Percentiles rank a stretch among this genome's conserved stretches.
Evolutionary conservation across 306 rosid species (phyloP).

Genomic region (Acacia melanoxylon): DNA sequence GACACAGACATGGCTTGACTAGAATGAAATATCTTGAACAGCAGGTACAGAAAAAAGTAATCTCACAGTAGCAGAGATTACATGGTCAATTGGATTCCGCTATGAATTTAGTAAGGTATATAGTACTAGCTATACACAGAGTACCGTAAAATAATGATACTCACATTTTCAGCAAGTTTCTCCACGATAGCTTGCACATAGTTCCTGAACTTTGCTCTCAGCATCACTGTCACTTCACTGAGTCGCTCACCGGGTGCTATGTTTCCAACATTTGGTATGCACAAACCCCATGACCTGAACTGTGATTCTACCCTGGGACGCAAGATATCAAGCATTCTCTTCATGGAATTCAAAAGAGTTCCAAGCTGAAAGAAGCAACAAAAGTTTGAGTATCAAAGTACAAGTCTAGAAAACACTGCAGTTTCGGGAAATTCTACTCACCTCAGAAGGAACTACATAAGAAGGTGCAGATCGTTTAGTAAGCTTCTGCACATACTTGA

Average conservation of each 20-base stretch:
- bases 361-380: conserved; percentile 69
- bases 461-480: conserved; percentile 69
- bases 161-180: conserved; percentile 84
- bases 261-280: conserved; percentile 84
- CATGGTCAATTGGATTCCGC: neutral
- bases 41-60: neutral
- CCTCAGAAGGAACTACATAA: conserved; percentile 88
- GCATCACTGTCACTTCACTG: conserved; percentile 97
- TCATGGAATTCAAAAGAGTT: conserved; percentile 78
- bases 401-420: conserved; percentile 5
- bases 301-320: conserved; percentile 90
- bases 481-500: conserved; percentile 94
- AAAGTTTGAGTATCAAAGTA: conserved; percentile 17
- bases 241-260: conserved; percentile 92
- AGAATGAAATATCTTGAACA: conserved; percentile 8
- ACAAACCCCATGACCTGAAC: conserved; percentile 91
- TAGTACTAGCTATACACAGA: neutral
- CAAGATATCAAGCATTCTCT: conserved; percentile 86
- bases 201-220: conserved; percentile 91
- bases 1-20: conserved; percentile 16
- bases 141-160: conserved; percentile 32
- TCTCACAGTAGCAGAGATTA: conserved; percentile 1
- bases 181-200: conserved; percentile 88
- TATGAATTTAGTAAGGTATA: neutral
- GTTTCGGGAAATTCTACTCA: conserved; percentile 35